Evolutionary conservation across 2,329 filamentous ascomycete species (phyloP).

Genomic region (Paecilomyces sp.): DNA sequence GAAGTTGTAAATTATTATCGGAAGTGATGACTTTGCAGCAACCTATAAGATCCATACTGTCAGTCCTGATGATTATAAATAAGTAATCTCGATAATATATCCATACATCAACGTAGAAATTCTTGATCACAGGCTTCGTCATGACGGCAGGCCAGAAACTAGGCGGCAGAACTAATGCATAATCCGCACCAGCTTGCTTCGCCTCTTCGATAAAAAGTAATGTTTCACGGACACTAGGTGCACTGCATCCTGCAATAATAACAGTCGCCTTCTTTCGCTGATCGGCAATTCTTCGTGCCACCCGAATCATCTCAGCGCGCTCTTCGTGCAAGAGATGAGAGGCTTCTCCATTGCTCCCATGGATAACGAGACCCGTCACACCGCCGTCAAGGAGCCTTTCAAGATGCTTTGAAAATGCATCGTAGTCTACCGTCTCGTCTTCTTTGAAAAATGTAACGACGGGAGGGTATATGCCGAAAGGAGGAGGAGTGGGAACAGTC

Average conservation of each 20-base stretch:
- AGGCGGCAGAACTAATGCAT: conserved; percentile 49
- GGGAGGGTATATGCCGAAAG: conserved; percentile 34
- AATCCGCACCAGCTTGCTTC: conserved; percentile 41
- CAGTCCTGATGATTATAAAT: not conserved
- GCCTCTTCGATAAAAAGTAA: conserved; percentile 43
- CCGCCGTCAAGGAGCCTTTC: conserved; percentile 37
- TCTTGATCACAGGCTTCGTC: not conserved
- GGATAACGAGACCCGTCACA: conserved; percentile 39
- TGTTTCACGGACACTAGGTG: conserved; percentile 61
- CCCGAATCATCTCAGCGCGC: conserved; percentile 42
- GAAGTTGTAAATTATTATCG: conserved; percentile 56
- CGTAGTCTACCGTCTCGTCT: conserved; percentile 33
- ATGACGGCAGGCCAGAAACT: conserved; percentile 53
- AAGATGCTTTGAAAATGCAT: conserved; percentile 36
- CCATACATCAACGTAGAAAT: not conserved
- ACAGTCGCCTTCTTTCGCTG: not conserved
- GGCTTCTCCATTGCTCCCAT: conserved; percentile 44
- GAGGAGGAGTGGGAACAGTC: conserved; percentile 4
- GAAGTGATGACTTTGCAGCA: conserved; percentile 39
- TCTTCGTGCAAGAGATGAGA: conserved; percentile 45
- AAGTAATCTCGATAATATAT: not conserved
- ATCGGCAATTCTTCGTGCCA: conserved; percentile 32
- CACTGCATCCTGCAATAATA: conserved; percentile 64
- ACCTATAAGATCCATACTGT: conserved; percentile 14
- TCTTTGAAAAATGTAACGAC: conserved; percentile 43